These are phyloP conservation scores for Cystobasidium sp. DNA, from an alignment of 1,284 basidiomycete species.

Conservation along the genomic window DNA sequence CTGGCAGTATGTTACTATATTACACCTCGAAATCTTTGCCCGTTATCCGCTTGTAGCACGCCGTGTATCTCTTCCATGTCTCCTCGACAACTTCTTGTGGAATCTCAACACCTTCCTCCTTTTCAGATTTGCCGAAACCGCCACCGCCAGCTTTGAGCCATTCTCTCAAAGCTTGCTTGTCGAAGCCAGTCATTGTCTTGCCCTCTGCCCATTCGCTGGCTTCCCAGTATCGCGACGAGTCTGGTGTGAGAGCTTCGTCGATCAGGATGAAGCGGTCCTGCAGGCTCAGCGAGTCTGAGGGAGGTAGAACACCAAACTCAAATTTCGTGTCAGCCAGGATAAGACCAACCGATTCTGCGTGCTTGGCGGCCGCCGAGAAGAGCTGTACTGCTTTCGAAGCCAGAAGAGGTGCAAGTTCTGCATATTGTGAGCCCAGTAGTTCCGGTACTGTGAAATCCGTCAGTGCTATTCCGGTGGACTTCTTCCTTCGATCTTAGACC, in stretches of 20 bases:
- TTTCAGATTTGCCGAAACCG: conserved; percentile 69
- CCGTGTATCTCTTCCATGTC: conserved; percentile 76
- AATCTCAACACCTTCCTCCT: conserved; percentile 65
- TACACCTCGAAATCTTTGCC: conserved; percentile 53
- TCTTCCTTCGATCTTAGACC: conserved; percentile 27
- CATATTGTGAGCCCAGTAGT: conserved; percentile 35
- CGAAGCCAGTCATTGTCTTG: conserved; percentile 82
- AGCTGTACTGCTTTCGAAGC: conserved; percentile 68
- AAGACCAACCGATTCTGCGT: conserved; percentile 78
- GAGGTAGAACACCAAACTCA: conserved; percentile 74
- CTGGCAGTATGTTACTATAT: neutral
- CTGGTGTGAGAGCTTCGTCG: conserved; percentile 95
- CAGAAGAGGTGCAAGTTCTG: conserved; percentile 67
- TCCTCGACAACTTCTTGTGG: conserved; percentile 75
- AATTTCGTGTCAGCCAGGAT: conserved; percentile 96
- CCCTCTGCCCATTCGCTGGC: conserved; percentile 74
- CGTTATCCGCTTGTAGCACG: conserved; percentile 73
- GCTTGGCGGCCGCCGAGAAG: conserved; percentile 76
- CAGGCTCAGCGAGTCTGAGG: conserved; percentile 47
- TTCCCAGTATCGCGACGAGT: conserved; percentile 97
- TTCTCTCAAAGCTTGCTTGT: conserved; percentile 95
- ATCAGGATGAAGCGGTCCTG: conserved; percentile 72
- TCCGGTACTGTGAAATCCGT: conserved; percentile 54
- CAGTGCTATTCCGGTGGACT: no score
- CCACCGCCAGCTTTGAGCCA: conserved; percentile 73